Base-by-base conservation (phyloP, 2,329 filamentous ascomycete species). In the Pseudofabraea citricarpa region DNA sequence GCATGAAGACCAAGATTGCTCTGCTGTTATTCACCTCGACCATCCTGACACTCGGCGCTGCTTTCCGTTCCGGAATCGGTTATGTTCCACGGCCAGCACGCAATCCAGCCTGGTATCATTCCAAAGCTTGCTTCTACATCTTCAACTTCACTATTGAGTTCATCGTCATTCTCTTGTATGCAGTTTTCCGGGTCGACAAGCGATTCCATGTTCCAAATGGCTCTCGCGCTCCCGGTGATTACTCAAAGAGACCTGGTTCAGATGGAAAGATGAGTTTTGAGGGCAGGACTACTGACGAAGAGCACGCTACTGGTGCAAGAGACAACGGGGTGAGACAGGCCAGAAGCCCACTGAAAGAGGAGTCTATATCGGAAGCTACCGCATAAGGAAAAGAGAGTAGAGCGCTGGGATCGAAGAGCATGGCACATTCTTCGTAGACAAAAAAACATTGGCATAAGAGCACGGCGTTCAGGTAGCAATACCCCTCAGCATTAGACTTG, bases 61-160 rank as follows among this genome's bases (percentile, higher is more conserved):
- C 70, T 13, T 90, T 88, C 66, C 77, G 87, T 26, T 70, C 77
- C 22, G 84, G 74, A 13, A 77, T 75, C 1, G 41, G 31, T 7
- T 55, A 49, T 20, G 29, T 49, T 3, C 58, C 69, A 1, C 74
- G 72, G 21, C 77, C 71, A 3, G 54, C 57, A 44, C 67, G 35
- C 9, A 32, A 78, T 45, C 80, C 85, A 2, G 82, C 81, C 5
- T 86, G 82, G 75, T 91, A 83, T 60, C 76, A 88, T 55, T 69
- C 69, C 56, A 86, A 83, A 60, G 76, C 81, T 2, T 79, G 77
- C 55, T 95, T 89, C 69, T 95, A 93, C 67, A 66, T 81, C 58
- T 87, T 93, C 69, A 86, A 87, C 66, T 94, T 87, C 58, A 69
- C 68, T 13, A 71, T 90, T 27, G 90, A 95, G 64, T 67, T 90